phyloP scores from a whole-genome alignment of 1,284 basidiomycete genomes.

The Vanrija sp. region DNA sequence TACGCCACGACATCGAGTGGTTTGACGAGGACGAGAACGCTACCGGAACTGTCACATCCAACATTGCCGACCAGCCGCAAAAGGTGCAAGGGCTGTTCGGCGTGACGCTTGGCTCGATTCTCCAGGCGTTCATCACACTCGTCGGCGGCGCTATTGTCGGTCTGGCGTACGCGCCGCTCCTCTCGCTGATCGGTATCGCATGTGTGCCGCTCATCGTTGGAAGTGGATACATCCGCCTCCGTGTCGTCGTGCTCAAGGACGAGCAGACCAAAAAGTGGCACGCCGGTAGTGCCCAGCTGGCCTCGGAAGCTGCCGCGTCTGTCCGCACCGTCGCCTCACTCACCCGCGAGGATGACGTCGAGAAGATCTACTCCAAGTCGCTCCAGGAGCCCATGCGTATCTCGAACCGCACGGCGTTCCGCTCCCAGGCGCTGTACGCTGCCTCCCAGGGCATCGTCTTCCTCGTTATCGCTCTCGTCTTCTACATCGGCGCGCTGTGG shows the following conservation, averaged over 20 bases:
- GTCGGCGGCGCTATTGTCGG: constrained; percentile 73
- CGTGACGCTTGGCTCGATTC: constrained; percentile 78
- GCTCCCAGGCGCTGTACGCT: constrained; percentile 71
- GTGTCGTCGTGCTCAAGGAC: constrained; percentile 69
- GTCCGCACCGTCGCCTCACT: constrained; percentile 90
- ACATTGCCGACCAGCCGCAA: constrained; percentile 81
- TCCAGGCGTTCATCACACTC: constrained; percentile 73
- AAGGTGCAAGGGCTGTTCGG: constrained; percentile 89
- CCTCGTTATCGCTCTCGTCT: constrained; percentile 76
- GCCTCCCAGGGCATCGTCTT: constrained; percentile 75
- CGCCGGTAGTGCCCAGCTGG: constrained; percentile 76
- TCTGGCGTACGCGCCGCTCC: constrained; percentile 59
- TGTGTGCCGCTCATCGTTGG: constrained; percentile 82
- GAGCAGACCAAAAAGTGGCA: constrained; percentile 81
- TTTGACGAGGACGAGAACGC: constrained; percentile 78
- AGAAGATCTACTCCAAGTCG: constrained; percentile 65
- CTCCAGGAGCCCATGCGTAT: constrained; percentile 66
- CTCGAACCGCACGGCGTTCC: constrained; percentile 63
- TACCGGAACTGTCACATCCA: constrained; percentile 75
- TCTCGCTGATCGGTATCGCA: constrained; percentile 54
- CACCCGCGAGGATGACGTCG: constrained; percentile 74
- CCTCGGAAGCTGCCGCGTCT: constrained; percentile 79
- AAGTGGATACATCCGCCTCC: constrained; percentile 78
- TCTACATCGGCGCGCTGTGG: constrained; percentile 49
- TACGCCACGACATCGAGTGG: constrained; percentile 82